Base-by-base conservation (phyloP, 768 basidiomycete species). In the Pholiota conissans region DNA sequence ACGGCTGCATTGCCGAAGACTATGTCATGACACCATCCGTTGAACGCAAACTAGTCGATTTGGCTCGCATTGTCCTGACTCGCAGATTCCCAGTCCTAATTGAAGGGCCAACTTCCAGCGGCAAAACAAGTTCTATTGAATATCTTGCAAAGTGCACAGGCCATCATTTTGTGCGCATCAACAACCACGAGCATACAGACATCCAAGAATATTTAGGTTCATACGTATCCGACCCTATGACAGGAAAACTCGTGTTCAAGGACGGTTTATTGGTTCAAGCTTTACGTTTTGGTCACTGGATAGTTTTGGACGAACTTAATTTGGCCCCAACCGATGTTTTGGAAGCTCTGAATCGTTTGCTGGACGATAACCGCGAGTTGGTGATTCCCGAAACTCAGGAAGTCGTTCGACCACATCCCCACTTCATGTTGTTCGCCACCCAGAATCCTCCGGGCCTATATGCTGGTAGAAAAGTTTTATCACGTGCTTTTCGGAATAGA, bases 121-220 rank as follows among this genome's bases (percentile, higher is more conserved):
- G 97, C 35, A 99, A 99, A 78, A 99, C 97, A 2, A 95, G 93
- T 64, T 92, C 96, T 0, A 86, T 99, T 45, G 95, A 98, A 73
- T 98, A 95, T 71, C 83, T 99, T 27, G 96, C 97, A 5, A 85
- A 84, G 59, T 82, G 90, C 55, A 97, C 95, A 0, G 96, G 97
- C 0, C 97, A 99, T 76, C 86, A 83, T 32, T 98, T 98, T 71
- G 87, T 99, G 28, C 91, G 97, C 37, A 98, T 99, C 80, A 99
- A 99, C 76, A 99, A 99, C 66, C 97, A 99, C 74, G 97, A 99
- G 61, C 97, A 98, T 67, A 99, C 97, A 5, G 97, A 99, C 68
- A 97, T 99, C 49, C 97, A 99, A 67, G 97, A 99, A 69, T 99
- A 99, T 67, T 81, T 98, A 46, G 97, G 97, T 2, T 94, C 94